These are phyloP conservation scores for Sicyos edulis DNA, from an alignment of 306 rosid species.

Conservation along the genomic window DNA sequence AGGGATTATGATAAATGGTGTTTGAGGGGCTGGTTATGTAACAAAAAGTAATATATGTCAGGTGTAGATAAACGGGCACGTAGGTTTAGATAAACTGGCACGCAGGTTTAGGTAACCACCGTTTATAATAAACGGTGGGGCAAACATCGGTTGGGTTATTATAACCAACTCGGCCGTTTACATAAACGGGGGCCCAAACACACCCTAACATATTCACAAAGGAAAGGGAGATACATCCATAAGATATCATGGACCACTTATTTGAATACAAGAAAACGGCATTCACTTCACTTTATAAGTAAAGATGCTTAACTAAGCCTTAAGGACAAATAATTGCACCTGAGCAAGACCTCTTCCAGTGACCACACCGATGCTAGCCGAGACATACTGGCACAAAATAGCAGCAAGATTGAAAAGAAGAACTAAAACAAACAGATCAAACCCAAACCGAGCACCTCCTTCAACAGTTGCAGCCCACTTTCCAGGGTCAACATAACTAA, in stretches of 20 bases:
- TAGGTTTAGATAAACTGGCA: too few species aligned
- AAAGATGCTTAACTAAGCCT: constrained; percentile 8
- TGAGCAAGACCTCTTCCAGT: constrained; percentile 85
- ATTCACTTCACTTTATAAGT: not conserved
- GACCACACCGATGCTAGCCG: constrained; percentile 75
- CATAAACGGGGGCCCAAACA: too few species aligned
- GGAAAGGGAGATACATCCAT: not conserved
- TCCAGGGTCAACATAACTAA: constrained; percentile 94
- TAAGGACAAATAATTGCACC: constrained; percentile 43
- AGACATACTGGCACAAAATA: constrained; percentile 73
- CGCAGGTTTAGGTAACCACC: too few species aligned
- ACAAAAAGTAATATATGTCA: too few species aligned
- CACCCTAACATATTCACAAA: not conserved
- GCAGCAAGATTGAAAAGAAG: constrained; percentile 81
- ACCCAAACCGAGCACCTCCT: constrained; percentile 84
- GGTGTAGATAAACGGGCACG: too few species aligned
- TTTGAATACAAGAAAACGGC: constrained; percentile 15
- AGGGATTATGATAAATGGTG: too few species aligned
- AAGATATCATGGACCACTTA: not conserved
- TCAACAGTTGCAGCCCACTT: constrained; percentile 86
- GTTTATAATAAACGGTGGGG: too few species aligned
- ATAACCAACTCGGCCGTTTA: too few species aligned
- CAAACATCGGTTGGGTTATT: too few species aligned
- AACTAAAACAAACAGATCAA: constrained; percentile 54
- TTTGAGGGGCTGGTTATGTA: too few species aligned